Base-by-base conservation (phyloP, 768 basidiomycete species). In the Agrocybe praecox region DNA sequence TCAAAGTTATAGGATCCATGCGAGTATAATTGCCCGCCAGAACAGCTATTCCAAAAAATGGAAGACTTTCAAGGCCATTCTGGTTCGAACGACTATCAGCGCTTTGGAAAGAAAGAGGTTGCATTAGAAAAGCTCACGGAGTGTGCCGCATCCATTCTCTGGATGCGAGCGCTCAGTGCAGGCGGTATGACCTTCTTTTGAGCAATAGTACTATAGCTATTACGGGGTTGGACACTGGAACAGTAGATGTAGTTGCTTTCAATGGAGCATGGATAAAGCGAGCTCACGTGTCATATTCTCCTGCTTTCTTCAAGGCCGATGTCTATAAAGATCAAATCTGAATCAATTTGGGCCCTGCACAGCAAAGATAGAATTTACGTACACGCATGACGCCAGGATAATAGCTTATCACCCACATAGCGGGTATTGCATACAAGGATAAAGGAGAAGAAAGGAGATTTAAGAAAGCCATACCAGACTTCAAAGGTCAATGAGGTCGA, bases 361-460 rank as follows among this genome's bases (percentile, higher is more conserved):
- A 7, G 5, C 23, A 46, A 12, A 18, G 14, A 34, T 10, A 33
- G n/a, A 40, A n/a, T 17, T 44, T 14, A 44, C 62, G 22, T 36
- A 74, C 73, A 65, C 67, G 74, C 49, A 52, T 47, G 5, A 60
- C 32, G 21, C 53, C 55, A 1, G 76, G 76, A 34, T 71, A 74
- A 52, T 72, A 69, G 12, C 65, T 69, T 17, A 69, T 61, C 18
- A 72, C 61, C 62, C 67, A 74, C 59, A 72, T 70, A 1, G 68
- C 61, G 18, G 75, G 75, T 34, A 77, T 72, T 12, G 75, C 73
- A 57, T 74, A 77, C n/a, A 77, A 53, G 2, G 72, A 73, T 22
- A 73, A 65, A 29, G 71, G 65, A 36, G 63, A 64, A 5, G 59
- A 57, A 23, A 64, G 59, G 2, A 56, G 58, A 9, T 51, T 24